These are phyloP conservation scores for Tricharina praecox DNA, from an alignment of 495 filamentous ascomycete genomes.

Conservation along the genomic window DNA sequence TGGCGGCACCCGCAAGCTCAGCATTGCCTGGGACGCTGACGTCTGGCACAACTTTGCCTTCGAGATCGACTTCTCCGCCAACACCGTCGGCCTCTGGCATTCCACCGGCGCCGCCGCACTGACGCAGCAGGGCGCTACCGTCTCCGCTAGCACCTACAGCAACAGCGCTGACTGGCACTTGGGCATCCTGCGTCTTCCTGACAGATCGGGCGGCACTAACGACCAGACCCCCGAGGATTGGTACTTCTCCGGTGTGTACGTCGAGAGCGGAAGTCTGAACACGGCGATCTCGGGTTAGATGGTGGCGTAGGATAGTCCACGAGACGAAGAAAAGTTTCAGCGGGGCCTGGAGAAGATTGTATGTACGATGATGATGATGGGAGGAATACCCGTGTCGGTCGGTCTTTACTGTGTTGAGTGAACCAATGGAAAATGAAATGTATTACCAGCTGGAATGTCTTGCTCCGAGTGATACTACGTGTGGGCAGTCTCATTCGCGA, in stretches of 20 bases:
- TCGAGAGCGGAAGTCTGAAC: constrained; percentile 47
- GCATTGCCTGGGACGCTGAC: constrained; percentile 34
- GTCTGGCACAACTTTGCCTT: constrained; percentile 62
- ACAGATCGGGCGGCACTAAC: constrained; percentile 33
- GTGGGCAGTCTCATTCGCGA: too few species aligned
- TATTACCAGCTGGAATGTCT: too few species aligned
- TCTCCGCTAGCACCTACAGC: constrained; percentile 41
- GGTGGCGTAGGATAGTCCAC: background rate
- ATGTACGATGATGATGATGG: too few species aligned
- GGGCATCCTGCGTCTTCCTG: constrained; percentile 49
- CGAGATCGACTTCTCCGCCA: constrained; percentile 43
- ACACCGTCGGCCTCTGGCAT: constrained; percentile 52
- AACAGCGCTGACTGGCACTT: constrained; percentile 63
- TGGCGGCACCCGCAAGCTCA: constrained; percentile 37
- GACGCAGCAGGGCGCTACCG: constrained; percentile 39
- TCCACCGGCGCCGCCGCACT: constrained; percentile 42
- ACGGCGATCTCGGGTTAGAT: constrained; percentile 32
- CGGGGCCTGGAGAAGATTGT: too few species aligned
- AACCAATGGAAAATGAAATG: too few species aligned
- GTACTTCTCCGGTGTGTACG: constrained; percentile 55
- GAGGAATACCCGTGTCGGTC: too few species aligned
- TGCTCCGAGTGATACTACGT: too few species aligned
- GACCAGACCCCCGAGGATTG: constrained; percentile 40
- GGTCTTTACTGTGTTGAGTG: too few species aligned
- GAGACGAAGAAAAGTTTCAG: too few species aligned